These are phyloP conservation scores for Auriculariales sp. DNA, from an alignment of 768 basidiomycete genomes.

Conservation along the genomic window DNA sequence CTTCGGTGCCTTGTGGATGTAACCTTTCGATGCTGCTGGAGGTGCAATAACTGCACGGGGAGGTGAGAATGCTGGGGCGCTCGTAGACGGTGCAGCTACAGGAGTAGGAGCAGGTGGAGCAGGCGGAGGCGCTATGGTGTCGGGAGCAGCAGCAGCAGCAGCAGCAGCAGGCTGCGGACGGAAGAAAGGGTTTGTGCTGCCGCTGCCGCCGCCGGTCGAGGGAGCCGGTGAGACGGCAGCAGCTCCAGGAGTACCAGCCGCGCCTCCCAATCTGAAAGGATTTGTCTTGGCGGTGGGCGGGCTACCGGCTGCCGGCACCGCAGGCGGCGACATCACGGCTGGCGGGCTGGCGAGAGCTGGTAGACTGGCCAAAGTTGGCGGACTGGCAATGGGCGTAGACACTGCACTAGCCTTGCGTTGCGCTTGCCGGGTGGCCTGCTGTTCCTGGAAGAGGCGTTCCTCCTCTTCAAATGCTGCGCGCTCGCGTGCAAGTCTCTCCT, in stretches of 20 bases:
- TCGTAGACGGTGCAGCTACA: slow-evolving; percentile 15
- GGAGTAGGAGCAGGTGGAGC: slow-evolving; percentile 23
- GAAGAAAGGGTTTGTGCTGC: slow-evolving; percentile 67
- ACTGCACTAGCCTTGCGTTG: slow-evolving; percentile 11
- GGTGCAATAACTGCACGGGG: slow-evolving; percentile 31
- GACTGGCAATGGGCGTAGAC: slow-evolving; percentile 3
- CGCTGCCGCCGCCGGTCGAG: slow-evolving; percentile 29
- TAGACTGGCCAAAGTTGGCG: slow-evolving; percentile 13
- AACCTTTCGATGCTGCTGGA: slow-evolving; percentile 35
- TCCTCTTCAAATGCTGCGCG: slow-evolving; percentile 50
- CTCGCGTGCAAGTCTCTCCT: slow-evolving; percentile 57
- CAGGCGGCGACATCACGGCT: slow-evolving; percentile 4
- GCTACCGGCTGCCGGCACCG: slow-evolving; percentile 9
- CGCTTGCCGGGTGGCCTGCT: slow-evolving; percentile 3
- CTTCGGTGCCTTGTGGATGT: slow-evolving; percentile 48
- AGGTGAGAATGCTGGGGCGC: slow-evolving; percentile 10
- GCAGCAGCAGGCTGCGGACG: slow-evolving; percentile 28
- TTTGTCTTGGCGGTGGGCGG: slow-evolving; percentile 26
- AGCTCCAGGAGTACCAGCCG: slow-evolving; percentile 23
- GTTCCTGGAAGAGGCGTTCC: slow-evolving; percentile 21
- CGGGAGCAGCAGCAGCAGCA: slow-evolving; percentile 7
- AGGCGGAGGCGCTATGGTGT: slow-evolving; percentile 10
- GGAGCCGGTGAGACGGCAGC: slow-evolving; percentile 20
- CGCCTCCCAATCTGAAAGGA: slow-evolving; percentile 60
- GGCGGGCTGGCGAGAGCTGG: slow-evolving; percentile 18